Percentiles rank a stretch among this genome's conserved stretches.
Conservation (phyloP, 495 filamentous ascomycete species). For the Aspergillus sclerotiicarbonarius region DNA sequence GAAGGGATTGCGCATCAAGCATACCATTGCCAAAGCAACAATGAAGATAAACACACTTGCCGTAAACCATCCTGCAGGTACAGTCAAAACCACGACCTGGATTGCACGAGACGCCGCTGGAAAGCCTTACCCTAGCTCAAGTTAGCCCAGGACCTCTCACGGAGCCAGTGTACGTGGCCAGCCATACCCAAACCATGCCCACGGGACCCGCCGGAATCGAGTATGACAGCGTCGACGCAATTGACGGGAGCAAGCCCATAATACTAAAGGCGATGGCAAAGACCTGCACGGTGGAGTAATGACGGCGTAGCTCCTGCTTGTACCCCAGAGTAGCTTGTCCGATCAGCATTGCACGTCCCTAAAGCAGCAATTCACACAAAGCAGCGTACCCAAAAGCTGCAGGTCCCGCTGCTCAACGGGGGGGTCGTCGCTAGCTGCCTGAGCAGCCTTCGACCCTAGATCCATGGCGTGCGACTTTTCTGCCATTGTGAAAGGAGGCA, state of each 20-base stretch:
- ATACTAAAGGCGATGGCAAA: conserved; percentile 72
- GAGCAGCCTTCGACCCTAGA: conserved; percentile 6
- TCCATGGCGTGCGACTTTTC: conserved; percentile 7
- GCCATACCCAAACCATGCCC: conserved; percentile 64
- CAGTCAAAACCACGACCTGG: conserved; percentile 9
- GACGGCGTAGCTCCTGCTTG: conserved; percentile 67
- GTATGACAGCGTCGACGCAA: conserved; percentile 62
- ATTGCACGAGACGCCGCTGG: neutral
- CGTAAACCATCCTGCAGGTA: conserved; percentile 54
- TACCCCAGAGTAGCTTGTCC: conserved; percentile 51
- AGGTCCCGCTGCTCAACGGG: conserved; percentile 25
- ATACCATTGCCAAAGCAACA: conserved; percentile 63
- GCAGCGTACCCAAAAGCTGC: conserved; percentile 31
- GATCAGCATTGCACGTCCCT: conserved; percentile 7
- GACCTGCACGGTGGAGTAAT: conserved; percentile 63
- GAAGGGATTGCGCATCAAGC: conserved; percentile 4
- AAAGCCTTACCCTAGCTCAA: conserved; percentile 23
- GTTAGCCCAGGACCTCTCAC: conserved; percentile 13
- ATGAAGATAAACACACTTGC: conserved; percentile 62
- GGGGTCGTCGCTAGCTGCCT: conserved; percentile 9
- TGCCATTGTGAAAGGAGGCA: conserved; percentile 5
- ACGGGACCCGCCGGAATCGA: conserved; percentile 65
- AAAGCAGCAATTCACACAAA: neutral
- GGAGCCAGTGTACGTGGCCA: neutral
- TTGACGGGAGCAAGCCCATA: conserved; percentile 68